Percentiles rank a stretch among this genome's conserved stretches.
These are phyloP conservation scores for Saccharomyces hybrid DNA, from an alignment of 1,139 yeast genomes.

Conservation along the genomic window DNA sequence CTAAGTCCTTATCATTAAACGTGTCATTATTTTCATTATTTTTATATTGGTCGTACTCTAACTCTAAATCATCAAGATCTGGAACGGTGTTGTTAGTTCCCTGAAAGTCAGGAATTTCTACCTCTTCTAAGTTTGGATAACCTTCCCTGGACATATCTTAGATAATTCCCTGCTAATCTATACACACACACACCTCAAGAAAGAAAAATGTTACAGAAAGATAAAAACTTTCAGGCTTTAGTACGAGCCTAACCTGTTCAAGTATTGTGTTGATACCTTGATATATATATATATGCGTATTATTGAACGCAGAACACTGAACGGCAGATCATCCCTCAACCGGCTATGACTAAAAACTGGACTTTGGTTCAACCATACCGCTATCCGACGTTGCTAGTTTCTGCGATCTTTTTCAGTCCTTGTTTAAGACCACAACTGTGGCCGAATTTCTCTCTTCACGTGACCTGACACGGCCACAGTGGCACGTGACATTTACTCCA, in stretches of 20 bases:
- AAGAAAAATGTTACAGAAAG: neutral
- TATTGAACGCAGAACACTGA: neutral
- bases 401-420: neutral
- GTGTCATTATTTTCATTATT: slow-evolving; percentile 10
- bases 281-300: neutral
- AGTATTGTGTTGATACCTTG: neutral
- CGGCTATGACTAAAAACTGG: neutral
- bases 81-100: slow-evolving; percentile 1
- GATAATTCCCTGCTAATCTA: neutral
- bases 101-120: neutral
- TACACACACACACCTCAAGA: neutral
- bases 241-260: neutral
- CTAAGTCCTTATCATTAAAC: neutral
- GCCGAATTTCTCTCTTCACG: neutral
- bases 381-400: neutral
- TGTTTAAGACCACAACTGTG: neutral
- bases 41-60: slow-evolving; percentile 25
- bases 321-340: neutral
- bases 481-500: neutral
- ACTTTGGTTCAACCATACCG: neutral
- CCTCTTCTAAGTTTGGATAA: slow-evolving; percentile 1
- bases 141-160: neutral
- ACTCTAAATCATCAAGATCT: slow-evolving; percentile 23
- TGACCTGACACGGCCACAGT: neutral
- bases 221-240: neutral